Conservation (phyloP, 2,329 filamentous ascomycete species). For the Ascosphaera pollenicola region DNA sequence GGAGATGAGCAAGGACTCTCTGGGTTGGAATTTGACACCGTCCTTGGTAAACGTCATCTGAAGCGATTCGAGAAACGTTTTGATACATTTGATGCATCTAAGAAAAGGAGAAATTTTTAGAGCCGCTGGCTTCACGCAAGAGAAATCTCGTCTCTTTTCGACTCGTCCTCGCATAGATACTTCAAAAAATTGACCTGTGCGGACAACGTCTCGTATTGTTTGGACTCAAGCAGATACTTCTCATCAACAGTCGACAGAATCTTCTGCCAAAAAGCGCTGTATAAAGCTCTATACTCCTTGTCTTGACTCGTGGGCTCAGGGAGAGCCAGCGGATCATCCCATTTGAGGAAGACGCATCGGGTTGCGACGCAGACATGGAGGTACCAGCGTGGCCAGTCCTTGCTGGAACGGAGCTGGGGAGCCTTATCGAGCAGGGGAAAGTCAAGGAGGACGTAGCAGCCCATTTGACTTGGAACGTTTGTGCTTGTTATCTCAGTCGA, state of each 20-base stretch:
- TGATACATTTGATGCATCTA: too few species aligned
- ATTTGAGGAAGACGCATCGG: not conserved
- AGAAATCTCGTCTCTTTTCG: not conserved
- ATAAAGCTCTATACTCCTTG: not conserved
- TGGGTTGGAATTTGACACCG: too few species aligned
- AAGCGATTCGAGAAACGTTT: too few species aligned
- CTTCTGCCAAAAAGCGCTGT: not conserved
- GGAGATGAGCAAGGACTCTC: too few species aligned
- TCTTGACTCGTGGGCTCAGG: not conserved
- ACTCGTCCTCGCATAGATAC: not conserved
- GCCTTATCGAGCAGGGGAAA: not conserved
- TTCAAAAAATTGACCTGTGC: not conserved
- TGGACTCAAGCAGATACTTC: not conserved
- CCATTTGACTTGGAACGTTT: not conserved
- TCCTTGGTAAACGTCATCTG: too few species aligned
- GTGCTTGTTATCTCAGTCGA: not conserved
- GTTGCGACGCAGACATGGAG: not conserved
- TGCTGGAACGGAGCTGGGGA: not conserved
- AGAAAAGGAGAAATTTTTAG: too few species aligned
- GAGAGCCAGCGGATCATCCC: not conserved
- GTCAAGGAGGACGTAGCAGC: not conserved
- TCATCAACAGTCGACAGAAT: not conserved
- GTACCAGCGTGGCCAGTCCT: not conserved
- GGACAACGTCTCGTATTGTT: not conserved
- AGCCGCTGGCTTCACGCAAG: too few species aligned